Percentiles rank a stretch among this genome's conserved stretches.
Evolutionary conservation across 2,329 filamentous ascomycete species (phyloP).

Genomic region (Fonsecaea monophora): DNA sequence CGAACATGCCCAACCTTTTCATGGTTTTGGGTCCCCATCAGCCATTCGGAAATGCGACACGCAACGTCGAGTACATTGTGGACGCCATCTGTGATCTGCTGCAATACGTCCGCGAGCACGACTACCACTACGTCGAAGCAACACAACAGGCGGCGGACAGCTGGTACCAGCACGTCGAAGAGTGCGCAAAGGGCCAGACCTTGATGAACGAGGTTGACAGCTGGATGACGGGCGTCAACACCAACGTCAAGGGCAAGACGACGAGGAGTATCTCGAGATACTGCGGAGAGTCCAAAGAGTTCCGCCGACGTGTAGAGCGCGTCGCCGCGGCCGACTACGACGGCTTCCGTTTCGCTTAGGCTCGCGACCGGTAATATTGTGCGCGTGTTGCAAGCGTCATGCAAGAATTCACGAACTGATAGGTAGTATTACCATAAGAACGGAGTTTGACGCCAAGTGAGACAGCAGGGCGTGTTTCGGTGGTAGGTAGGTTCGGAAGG

Average conservation of each 20-base stretch:
- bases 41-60: conserved; percentile 32
- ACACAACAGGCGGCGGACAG: conserved; percentile 49
- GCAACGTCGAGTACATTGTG: conserved; percentile 44
- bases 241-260: conserved; percentile 56
- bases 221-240: conserved; percentile 65
- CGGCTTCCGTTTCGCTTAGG: too few relatives aligned
- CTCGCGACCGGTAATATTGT: too few relatives aligned
- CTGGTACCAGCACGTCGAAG: conserved; percentile 59
- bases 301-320: conserved; percentile 40
- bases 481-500: too few relatives aligned
- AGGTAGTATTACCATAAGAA: too few relatives aligned
- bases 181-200: conserved; percentile 52
- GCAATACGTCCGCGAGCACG: conserved; percentile 38
- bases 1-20: conserved; percentile 58
- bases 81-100: conserved; percentile 49
- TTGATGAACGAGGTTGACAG: conserved; percentile 51
- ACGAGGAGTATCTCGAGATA: conserved; percentile 57
- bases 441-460: too few relatives aligned
- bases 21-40: conserved; percentile 62
- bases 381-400: too few relatives aligned
- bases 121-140: conserved; percentile 44
- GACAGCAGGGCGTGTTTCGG: too few relatives aligned
- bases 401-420: too few relatives aligned
- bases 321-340: too few relatives aligned
- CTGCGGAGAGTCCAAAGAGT: conserved; percentile 54